Base-by-base conservation (phyloP, 441 rosid genomes). In the Brassica balearica region DNA sequence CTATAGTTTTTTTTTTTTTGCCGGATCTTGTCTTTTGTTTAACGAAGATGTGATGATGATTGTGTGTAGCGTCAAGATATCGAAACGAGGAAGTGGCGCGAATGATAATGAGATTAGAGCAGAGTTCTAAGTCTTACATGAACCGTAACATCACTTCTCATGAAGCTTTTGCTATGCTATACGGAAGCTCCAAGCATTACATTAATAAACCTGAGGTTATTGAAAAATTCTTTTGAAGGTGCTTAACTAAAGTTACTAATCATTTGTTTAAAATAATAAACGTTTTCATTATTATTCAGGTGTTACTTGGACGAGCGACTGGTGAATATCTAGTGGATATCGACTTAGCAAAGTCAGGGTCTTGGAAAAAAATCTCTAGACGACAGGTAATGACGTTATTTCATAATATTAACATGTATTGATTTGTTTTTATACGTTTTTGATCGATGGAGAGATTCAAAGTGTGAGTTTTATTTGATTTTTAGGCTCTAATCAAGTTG, bases 201-300 rank as follows among this genome's bases (percentile, higher is more conserved):
- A 94, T 94, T n/a, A 89, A 78, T 36, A 89, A 89, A 80, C 77
- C 86, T 38, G 91, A 89, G 98, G 98, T 94, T 85, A 71, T 14
- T 63, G 22, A 51, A 60, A 32, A 23, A 12, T 68, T 60, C 14
- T 43, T n/a, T 53, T 38, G 34, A 25, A 53, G 19, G 15, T 66
- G 74, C 1, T 59, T 46, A 59, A 2, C 3, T 10, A 20, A 0
- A 20, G n/a, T 41, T 8, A 36, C 25, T 59, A 12, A 62, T 63
- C 8, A 4, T 65, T 66, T 46, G 9, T 11, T 41, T 5, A 32
- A 19, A 25, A 8, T 7, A 29, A 1, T 15, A 2, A 65, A 5
- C 53, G 1, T 14, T 11, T 69, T 41, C 1, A 79, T 34, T 4
- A 15, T 38, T 55, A 15, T 69, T 64, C 51, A 79, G 75, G 75